phyloP scores from a whole-genome alignment of 2,329 filamentous ascomycete genomes.

The Pseudocercospora cruenta region DNA sequence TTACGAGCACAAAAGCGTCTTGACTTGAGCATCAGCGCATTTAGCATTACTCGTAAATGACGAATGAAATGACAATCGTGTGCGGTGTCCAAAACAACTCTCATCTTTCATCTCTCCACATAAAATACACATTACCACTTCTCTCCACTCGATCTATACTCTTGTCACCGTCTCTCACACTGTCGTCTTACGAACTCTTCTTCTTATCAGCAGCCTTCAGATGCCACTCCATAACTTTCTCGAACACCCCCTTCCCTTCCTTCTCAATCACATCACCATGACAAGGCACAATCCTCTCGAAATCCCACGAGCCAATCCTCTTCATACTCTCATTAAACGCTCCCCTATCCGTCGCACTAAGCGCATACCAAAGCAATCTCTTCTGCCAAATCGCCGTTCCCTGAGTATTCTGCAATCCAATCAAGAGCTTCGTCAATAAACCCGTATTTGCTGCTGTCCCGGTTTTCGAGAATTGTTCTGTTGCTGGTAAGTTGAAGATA shows the following conservation, averaged over 20 bases:
- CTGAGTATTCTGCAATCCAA: slow-evolving; percentile 61
- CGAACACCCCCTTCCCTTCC: slow-evolving; percentile 73
- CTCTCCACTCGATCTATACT: neutral
- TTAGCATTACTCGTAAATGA: neutral
- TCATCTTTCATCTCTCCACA: neutral
- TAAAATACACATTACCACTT: neutral
- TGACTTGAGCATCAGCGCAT: slow-evolving; percentile 29
- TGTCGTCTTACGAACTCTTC: neutral
- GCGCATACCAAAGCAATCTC: slow-evolving; percentile 78
- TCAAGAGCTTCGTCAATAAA: slow-evolving; percentile 61
- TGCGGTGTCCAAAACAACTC: neutral
- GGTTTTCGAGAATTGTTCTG: slow-evolving; percentile 72
- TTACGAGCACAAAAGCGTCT: slow-evolving; percentile 18
- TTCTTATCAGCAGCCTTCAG: slow-evolving; percentile 54
- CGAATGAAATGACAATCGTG: slow-evolving; percentile 3
- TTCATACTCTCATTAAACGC: slow-evolving; percentile 71
- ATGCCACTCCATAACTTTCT: slow-evolving; percentile 83
- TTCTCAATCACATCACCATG: slow-evolving; percentile 87
- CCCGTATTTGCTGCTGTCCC: slow-evolving; percentile 60
- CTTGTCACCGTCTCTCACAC: neutral
- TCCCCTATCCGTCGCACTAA: slow-evolving; percentile 63
- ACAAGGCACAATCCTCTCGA: slow-evolving; percentile 83
- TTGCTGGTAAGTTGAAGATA: slow-evolving; percentile 86
- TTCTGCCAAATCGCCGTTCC: slow-evolving; percentile 73
- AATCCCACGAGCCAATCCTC: slow-evolving; percentile 79